Base-by-base conservation (phyloP, 805 yeast species). In the Zygosaccharomyces kombuchaensis region DNA sequence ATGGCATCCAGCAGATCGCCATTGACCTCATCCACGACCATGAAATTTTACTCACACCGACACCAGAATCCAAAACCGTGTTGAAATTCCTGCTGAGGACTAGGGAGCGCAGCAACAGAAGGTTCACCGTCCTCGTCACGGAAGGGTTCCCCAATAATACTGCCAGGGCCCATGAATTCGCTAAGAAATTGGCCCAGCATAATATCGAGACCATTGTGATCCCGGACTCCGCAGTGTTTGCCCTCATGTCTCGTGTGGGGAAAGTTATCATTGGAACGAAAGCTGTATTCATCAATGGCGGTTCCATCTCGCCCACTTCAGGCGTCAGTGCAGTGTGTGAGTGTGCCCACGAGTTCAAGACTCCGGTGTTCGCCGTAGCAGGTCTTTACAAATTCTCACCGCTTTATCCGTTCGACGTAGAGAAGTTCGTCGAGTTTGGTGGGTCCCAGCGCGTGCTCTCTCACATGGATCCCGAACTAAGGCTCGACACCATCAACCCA, bases 221-320 rank as follows among this genome's bases (percentile, higher is more conserved):
- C 29, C 97, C 99, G 1, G 99, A 93, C 62, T 77, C 95, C 4
- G 84, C 95, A 21, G 89, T 84, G 0, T 88, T 84, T 66, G 97
- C 99, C 0, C 88, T 93, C 38, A 93, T 93, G 98, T 86, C 96
- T 31, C 75, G 96, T 53, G 98, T 93, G 4, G 96, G 97, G 36
- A 95, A 95, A 65, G 99, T 93, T 25, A 80, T 93, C 48, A 78
- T 95, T 44, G 97, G 98, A 31, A 84, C 98, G 4, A 78, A 86
- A 50, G 81, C 96, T 0, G 97, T 93, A 4, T 85, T 93, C 63
- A 96, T 96, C 43, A 93, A 93, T 61, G 99, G 99, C 49, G 97
- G 98, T 9, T 85, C 96, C 54, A 78, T 88, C 40, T 80, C 96
- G 2, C 80, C 84, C 21, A 80, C 95, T 1, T 78, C 93, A 2